Conservation (phyloP, 805 yeast genomes). For the Sugiyamaella valdiviana region DNA sequence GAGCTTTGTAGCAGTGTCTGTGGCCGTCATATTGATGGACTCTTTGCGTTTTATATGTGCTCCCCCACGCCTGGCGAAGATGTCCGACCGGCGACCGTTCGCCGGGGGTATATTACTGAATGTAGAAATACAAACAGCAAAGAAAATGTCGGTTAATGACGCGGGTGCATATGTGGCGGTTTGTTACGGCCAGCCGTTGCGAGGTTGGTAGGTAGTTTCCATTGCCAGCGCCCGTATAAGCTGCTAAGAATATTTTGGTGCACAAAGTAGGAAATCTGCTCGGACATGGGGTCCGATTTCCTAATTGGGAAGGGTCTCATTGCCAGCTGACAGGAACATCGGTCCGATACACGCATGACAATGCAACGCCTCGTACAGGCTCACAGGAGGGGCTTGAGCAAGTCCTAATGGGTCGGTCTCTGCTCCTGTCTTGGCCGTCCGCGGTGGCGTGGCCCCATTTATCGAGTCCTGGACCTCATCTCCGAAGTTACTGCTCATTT, state of each 20-base stretch:
- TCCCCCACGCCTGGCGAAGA: not conserved
- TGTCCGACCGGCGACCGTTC: not conserved
- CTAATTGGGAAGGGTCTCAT: not conserved
- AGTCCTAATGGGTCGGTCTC: too few species aligned
- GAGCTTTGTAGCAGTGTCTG: too few species aligned
- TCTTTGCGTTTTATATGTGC: too few species aligned
- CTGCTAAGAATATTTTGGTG: not conserved
- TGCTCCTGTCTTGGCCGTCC: too few species aligned
- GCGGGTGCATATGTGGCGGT: not conserved
- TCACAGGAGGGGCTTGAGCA: too few species aligned
- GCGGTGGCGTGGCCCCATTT: too few species aligned
- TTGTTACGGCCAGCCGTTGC: too few species aligned
- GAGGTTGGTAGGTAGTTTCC: not conserved
- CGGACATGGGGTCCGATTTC: constrained; percentile 4
- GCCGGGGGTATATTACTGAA: not conserved
- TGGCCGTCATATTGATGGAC: too few species aligned
- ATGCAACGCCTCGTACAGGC: too few species aligned
- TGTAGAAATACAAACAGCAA: not conserved
- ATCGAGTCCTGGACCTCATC: too few species aligned
- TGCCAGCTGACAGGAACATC: not conserved
- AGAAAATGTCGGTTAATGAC: not conserved
- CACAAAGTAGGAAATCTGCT: constrained; percentile 1
- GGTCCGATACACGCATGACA: too few species aligned
- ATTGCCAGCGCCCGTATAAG: not conserved
- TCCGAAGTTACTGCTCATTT: too few species aligned